These are phyloP conservation scores for Mycena chlorophos DNA, from an alignment of 768 basidiomycete genomes.

Conservation along the genomic window DNA sequence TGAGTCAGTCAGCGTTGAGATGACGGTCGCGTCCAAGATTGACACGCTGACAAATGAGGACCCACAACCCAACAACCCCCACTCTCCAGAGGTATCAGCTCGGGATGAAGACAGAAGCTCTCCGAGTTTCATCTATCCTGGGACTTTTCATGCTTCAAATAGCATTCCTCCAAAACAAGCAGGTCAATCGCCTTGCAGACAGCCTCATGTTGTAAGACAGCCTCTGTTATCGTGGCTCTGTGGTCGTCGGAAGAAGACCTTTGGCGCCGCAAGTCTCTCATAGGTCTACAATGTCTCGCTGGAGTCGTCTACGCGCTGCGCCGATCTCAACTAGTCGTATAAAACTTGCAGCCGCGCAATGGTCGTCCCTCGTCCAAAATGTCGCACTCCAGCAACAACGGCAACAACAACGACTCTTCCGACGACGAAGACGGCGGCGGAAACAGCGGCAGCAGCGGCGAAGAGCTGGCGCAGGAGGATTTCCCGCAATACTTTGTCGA, in stretches of 20 bases:
- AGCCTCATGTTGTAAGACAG: too few species aligned
- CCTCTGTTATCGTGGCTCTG: too few species aligned
- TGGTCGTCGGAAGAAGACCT: too few species aligned
- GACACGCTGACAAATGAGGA: neutral
- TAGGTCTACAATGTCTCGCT: neutral
- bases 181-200: too few species aligned
- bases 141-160: too few species aligned
- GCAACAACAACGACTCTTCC: slow-evolving; percentile 26
- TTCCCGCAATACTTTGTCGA: slow-evolving; percentile 63
- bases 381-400: slow-evolving; percentile 14
- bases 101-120: neutral
- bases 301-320: neutral
- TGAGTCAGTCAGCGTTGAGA: too few species aligned
- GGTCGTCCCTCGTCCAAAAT: too few species aligned
- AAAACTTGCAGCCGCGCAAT: neutral
- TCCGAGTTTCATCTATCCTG: too few species aligned
- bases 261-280: too few species aligned
- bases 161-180: too few species aligned
- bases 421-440: slow-evolving; percentile 38
- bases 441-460: slow-evolving; percentile 18
- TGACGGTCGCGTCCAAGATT: neutral
- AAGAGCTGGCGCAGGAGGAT: slow-evolving; percentile 51
- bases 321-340: too few species aligned
- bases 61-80: neutral
- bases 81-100: neutral